These are phyloP conservation scores for Syzygium malaccense DNA, from an alignment of 441 rosid genomes.

Conservation along the genomic window DNA sequence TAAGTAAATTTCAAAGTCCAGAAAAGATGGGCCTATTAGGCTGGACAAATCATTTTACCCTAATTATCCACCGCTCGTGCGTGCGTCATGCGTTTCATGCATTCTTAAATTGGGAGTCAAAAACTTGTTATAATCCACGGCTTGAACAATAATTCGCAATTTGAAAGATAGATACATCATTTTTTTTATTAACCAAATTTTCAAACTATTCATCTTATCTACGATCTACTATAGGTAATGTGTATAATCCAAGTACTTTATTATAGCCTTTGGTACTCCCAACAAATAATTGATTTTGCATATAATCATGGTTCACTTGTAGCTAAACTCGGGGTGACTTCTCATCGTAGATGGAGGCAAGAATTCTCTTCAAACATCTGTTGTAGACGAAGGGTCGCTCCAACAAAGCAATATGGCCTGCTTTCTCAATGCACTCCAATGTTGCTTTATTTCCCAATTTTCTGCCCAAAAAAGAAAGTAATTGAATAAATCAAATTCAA, in stretches of 20 bases:
- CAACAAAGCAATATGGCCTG: slow-evolving; percentile 18
- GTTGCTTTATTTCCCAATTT: slow-evolving; percentile 18
- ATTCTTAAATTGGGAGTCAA: background rate
- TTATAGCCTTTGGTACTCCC: background rate
- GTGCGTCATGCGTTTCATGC: background rate
- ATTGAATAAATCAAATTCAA: background rate
- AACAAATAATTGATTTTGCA: background rate
- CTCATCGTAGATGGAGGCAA: slow-evolving; percentile 5
- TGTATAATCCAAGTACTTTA: background rate
- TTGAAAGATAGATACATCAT: background rate
- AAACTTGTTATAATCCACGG: background rate
- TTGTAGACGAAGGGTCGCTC: slow-evolving; percentile 25
- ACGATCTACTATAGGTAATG: background rate
- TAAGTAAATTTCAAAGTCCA: background rate
- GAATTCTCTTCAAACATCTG: slow-evolving; percentile 17
- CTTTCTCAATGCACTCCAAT: slow-evolving; percentile 12
- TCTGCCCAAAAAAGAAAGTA: background rate
- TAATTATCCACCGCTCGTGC: background rate
- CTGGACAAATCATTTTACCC: background rate
- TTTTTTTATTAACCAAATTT: no score
- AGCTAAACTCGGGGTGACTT: background rate
- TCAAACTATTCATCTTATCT: no score
- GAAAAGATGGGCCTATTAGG: background rate
- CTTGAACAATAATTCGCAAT: background rate
- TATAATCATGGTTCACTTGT: background rate